A percentile compares a stretch with the other conserved stretches of the same genome.
phyloP scores from a whole-genome alignment of 768 basidiomycete genomes.

The Vishniacozyma victoriae region DNA sequence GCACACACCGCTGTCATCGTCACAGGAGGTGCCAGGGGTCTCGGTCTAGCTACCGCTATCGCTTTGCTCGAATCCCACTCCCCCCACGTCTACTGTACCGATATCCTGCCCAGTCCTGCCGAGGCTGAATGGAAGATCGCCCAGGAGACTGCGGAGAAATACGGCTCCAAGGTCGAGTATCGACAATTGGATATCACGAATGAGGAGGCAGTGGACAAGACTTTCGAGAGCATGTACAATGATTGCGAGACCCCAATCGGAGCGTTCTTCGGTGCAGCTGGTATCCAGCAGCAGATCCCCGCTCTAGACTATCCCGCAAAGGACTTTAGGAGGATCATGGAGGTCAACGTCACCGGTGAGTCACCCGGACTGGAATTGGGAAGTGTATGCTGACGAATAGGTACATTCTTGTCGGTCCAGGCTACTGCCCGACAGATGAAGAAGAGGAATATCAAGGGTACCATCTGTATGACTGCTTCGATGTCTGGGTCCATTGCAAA shows the following conservation, averaged over 20 bases:
- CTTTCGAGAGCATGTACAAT: constrained; percentile 8
- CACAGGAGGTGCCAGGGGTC: constrained; percentile 37
- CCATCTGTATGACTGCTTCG: constrained; percentile 22
- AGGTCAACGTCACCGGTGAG: constrained; percentile 29
- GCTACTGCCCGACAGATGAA: constrained; percentile 19
- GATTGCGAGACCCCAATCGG: constrained; percentile 4
- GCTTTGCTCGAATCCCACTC: constrained; percentile 28
- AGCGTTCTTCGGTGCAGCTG: constrained; percentile 22
- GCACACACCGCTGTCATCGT: constrained; percentile 23
- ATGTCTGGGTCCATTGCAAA: constrained; percentile 34
- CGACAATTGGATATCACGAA: constrained; percentile 12
- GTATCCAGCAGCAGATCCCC: constrained; percentile 27
- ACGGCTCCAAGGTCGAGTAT: constrained; percentile 14
- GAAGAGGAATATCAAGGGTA: constrained; percentile 11
- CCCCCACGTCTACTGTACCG: constrained; percentile 20
- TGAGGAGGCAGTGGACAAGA: constrained; percentile 3
- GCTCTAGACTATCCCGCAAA: constrained; percentile 23
- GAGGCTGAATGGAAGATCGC: constrained; percentile 23
- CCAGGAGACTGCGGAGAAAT: constrained; percentile 1
- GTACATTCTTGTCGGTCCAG: constrained; percentile 19
- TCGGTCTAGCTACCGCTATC: constrained; percentile 31
- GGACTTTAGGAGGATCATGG: constrained; percentile 35
- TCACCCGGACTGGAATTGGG: neutral
- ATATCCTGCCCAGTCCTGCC: constrained; percentile 24
- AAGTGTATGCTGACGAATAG: constrained; percentile 1